Base-by-base conservation (phyloP, 2,329 filamentous ascomycete species). In the Lachnellula arida region DNA sequence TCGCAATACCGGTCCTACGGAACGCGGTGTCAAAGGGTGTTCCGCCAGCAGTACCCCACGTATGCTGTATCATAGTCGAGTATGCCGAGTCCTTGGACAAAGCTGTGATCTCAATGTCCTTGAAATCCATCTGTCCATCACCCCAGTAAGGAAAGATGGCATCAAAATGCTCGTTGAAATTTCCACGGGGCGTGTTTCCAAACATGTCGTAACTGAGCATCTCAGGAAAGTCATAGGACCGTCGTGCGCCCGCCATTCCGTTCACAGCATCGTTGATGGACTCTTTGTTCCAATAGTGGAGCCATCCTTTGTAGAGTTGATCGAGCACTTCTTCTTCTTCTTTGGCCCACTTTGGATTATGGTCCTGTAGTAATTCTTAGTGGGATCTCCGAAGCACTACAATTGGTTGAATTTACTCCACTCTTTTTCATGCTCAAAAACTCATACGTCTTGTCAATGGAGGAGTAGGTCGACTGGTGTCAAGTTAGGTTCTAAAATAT, bases 181-280 rank as follows among this genome's bases (percentile, higher is more conserved):
- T 19, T 15, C 49, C 49, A 32, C 49, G 32, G 11, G 34, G 34
- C n/a, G 49, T 51, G n/a, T 51, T 51, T 35, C 49, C 49, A 40
- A 51, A 51, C 49, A 51, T 40, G 49, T 51, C 49, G 32, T 51
- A 51, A 5, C 19, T 23, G 12, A 51, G 49, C 49, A 51, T 51
- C 34, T 51, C 35, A 51, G 39, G 35, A 19, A 51, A 42, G 37
- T 51, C 49, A 11, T 51, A 51, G 32, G 43, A 51, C 22, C 49
- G 34, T 15, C 49, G 49, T 25, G 49, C 49, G 7, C 49, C 49
- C 11, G 49, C 49, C 49, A 51, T 42, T 14, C 49, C 49, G 19
- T 51, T 51, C 17, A 51, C 49, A 14, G 49, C 49, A 22, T 51
- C 49, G 7, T 51, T 22, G 34, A 42, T 32, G n/a, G 46, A 48